Base-by-base conservation (phyloP, 2,329 filamentous ascomycete species). In the Ophiocordyceps australis region DNA sequence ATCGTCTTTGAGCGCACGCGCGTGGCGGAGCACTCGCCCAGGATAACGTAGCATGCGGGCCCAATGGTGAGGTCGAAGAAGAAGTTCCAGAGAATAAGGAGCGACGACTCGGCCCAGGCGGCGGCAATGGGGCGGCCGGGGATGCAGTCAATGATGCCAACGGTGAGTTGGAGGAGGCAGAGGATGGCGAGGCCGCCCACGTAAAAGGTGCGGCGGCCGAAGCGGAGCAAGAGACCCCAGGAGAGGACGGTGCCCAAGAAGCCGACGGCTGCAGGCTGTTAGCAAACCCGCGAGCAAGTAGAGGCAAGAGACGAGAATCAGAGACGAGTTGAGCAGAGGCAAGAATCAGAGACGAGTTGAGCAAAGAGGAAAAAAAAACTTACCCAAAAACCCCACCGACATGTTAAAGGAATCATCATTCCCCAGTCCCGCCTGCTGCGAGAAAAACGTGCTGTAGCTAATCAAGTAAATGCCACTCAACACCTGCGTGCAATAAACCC, bases 371-470 rank as follows among this genome's bases (percentile, higher is more conserved):
- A 9, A 10, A 12, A 3, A 20, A 8, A 16, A 25, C 33, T 26
- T 24, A 35, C 33, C 33, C 24, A 36, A 29, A 16, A 34, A 34
- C 1, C 46, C 50, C 6, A 60, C 40, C 5, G 47, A 45, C 27
- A 62, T 48, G 23, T 46, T 47, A 33, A 55, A 59, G 0, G 54
- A 50, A 7, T 47, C 40, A 2, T 39, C 35, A 5, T 46, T 41
- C 5, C 42, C 33, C 15, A 60, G 43, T 12, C 59, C 57, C 0
- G 54, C 47, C 26, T 57, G 54, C 17, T 52, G 40, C 38, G 57
- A 59, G 39, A 62, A 61, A 35, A 54, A 59, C 11, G 64, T 68
- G 1, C 50, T 45, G 3, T 42, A 49, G 23, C 54, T 55, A 28
- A 50, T 48, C 22, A 55, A 43, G 7, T 47, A 46, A 16, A 46